Base-by-base conservation (phyloP, 2,329 filamentous ascomycete species). In the Fusarium abutilonis region DNA sequence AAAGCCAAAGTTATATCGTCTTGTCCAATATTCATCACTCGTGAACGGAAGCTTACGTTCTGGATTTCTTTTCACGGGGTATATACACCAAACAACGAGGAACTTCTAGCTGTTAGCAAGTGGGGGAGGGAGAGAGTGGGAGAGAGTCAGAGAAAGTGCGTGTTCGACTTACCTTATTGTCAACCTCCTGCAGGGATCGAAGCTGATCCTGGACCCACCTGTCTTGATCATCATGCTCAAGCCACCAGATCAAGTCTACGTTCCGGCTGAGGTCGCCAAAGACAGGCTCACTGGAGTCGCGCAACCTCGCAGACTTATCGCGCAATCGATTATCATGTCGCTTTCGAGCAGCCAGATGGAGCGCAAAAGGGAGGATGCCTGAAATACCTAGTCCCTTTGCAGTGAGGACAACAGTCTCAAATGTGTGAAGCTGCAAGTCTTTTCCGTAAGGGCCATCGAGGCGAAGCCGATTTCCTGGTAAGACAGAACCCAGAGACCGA, bases 371-470 rank as follows among this genome's bases (percentile, higher is more conserved):
- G 9, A 59, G 50, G 1, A 59, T 15, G 4, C 56, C 45, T 1
- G 31, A 29, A 13, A 59, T 55, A 13, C 56, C 51, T 6, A 55
- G 45, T 13, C 51, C 51, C 26, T 55, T 59, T 1, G 56, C 56
- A n/a, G 46, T 29, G n/a, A 59, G 45, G 2, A 59, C 35, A 15
- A 59, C 45, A 5, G 36, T 59, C 29, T 59, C 36, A 17, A 51
- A 59, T 4, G 45, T 50, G 21, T 43, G 19, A 2, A 45, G 26
- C 4, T 35, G 14, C 4, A 50, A 28, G 1, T 35, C n/a, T 5
- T 59, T 21, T 1, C 56, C 51, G 5, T 50, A 51, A 2, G 50
- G 56, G 4, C 56, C 41, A 42, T 59, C 41, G 19, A 59, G 51
- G 17, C 45, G 34, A 19, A 59, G 34, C 4, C 13, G 14, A n/a